Evolutionary conservation across 371 early-diverging fungal genomes (phyloP).

Genomic region (Actinomortierella ambigua): DNA sequence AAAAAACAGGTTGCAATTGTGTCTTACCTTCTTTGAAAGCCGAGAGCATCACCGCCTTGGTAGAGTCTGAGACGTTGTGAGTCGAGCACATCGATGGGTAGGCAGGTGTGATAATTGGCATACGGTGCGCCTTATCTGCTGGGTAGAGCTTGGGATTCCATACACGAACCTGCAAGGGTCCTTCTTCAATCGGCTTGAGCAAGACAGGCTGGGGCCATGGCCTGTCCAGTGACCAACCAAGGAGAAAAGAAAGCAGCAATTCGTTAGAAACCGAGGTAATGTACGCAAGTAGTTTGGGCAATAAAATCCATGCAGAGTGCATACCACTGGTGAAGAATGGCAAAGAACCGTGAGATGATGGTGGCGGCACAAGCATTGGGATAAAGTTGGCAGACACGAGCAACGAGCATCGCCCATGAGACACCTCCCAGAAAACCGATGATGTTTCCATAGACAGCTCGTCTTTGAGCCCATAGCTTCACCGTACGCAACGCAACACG

Average conservation of each 20-base stretch:
- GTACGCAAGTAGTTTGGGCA: no score
- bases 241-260: conserved; percentile 3
- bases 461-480: conserved; percentile 99
- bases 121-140: conserved; percentile 89
- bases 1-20: neutral
- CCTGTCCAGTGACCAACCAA: conserved; percentile 23
- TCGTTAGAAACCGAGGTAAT: neutral
- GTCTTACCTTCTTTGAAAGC: conserved; percentile 80
- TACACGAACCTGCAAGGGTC: conserved; percentile 90
- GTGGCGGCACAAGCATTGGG: conserved; percentile 93
- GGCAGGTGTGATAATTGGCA: conserved; percentile 99
- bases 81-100: conserved; percentile 99
- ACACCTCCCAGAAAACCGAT: conserved; percentile 99
- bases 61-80: conserved; percentile 97
- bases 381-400: conserved; percentile 97
- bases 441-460: conserved; percentile 95
- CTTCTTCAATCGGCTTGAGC: conserved; percentile 92
- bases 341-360: conserved; percentile 93
- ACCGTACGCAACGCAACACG: conserved; percentile 94
- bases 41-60: conserved; percentile 80
- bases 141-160: conserved; percentile 98
- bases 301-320: no score
- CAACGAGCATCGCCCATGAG: conserved; percentile 99
- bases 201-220: conserved; percentile 98
- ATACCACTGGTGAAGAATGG: conserved; percentile 89